Base-by-base conservation (phyloP, 768 basidiomycete genomes). In the Flagelloscypha sp. region DNA sequence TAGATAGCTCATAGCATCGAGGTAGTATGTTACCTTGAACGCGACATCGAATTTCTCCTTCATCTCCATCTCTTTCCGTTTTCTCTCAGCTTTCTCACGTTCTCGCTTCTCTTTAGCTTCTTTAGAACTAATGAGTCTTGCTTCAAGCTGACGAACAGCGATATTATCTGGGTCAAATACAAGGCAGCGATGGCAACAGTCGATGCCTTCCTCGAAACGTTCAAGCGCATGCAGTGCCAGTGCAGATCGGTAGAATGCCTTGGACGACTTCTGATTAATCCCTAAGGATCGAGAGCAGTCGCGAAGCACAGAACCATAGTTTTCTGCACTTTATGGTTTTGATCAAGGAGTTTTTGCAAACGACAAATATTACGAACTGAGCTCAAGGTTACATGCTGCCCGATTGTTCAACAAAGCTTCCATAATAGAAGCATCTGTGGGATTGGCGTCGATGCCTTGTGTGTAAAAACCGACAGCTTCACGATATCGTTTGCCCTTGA, bases 381-480 rank as follows among this genome's bases (percentile, higher is more conserved):
- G 70, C 53, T 88, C 87, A 12, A 98, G 68, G 52, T 98, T 93
- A 44, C 88, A 93, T 6, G 90, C 93, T 4, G 94, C 90, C 27
- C 93, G 75, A 57, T 99, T 99, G 52, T 80, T 78, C 28, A 87
- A 62, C 15, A 99, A 63, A 0, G 79, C 79, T 44, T 83, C 82
- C 29, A 62, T 62, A 7, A 88, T 48, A 10, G 46, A 42, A 6
- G 44, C 37, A 44, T 87, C 77, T 18, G 74, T 72, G 7, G 92
- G 87, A 38, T 84, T 76, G 13, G 84, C 86, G 37, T 92, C 87
- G 17, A 98, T 48, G 1, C 84, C 94, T 54, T 93, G 86, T 1
- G 81, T 78, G 55, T 98, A 99, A 55, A 97, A 95, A 1, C 78
- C 76, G 6, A 81, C 41, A 1, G 95, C 95, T 55, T 98, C 92